A percentile compares a stretch with the other conserved stretches of the same genome.
Evolutionary conservation across 495 filamentous ascomycete genomes (phyloP).

Genomic region (Talaromyces liani): DNA sequence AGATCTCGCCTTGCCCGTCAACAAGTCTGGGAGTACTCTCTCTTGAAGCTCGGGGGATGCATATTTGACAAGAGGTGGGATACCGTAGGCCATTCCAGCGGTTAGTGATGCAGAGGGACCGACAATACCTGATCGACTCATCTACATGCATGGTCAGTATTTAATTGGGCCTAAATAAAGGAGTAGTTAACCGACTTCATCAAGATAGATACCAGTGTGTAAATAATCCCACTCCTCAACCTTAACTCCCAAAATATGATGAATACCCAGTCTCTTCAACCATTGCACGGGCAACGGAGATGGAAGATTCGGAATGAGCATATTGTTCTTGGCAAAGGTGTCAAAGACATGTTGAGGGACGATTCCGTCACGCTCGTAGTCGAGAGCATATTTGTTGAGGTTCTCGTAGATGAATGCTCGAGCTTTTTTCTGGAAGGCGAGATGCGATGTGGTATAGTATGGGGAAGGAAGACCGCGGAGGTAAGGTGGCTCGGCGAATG

Average conservation of each 20-base stretch:
- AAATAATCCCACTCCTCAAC: constrained; percentile 72
- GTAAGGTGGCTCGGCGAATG: constrained; percentile 70
- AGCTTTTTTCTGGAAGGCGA: constrained; percentile 58
- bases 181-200: constrained; percentile 46
- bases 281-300: constrained; percentile 60
- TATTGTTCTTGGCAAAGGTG: constrained; percentile 52
- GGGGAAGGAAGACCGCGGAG: constrained; percentile 61
- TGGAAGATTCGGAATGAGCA: constrained; percentile 58
- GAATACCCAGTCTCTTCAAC: constrained; percentile 57
- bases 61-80: constrained; percentile 64
- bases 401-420: constrained; percentile 55
- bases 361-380: constrained; percentile 56
- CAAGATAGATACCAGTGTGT: constrained; percentile 59
- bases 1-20: constrained; percentile 55
- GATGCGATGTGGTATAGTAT: constrained; percentile 56
- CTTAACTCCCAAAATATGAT: constrained; percentile 58
- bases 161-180: too few relatives aligned
- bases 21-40: constrained; percentile 54
- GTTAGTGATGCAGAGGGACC: constrained; percentile 55
- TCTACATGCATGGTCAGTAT: constrained; percentile 22
- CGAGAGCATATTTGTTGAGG: constrained; percentile 51
- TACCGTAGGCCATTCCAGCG: constrained; percentile 62
- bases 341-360: constrained; percentile 56
- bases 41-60: constrained; percentile 53
- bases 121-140: constrained; percentile 55